Evolutionary conservation across 768 basidiomycete genomes (phyloP), one percentile per base, ranked within the genome.

Genomic region (Suillus cothurnatus): DNA sequence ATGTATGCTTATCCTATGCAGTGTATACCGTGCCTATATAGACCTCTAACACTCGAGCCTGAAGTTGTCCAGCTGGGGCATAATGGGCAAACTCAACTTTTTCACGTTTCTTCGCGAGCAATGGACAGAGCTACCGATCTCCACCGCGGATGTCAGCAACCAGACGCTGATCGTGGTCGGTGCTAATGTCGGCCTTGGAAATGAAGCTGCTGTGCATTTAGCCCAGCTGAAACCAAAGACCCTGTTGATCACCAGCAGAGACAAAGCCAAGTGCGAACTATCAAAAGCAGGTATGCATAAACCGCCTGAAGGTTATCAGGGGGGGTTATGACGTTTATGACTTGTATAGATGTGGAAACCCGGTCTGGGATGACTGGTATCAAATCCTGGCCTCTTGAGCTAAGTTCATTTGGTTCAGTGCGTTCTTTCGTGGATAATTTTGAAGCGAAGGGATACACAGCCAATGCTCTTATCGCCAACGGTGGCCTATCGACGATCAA

Each of bases 321-420:
- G 4, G 15, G 0, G 28, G 21, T 52, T 4, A 32, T n/a, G n/a
- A n/a, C n/a, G n/a, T n/a, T n/a, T n/a, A n/a, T 55, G 19, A 32
- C 31, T 52, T 36, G 19, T 19, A 12, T 52, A 74, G 74, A 69
- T 39, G 34, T 76, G 9, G 68, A 72, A 53, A 65, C 64, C 38
- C 70, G 34, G 15, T 66, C 56, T 57, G 50, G 19, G 34, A 31
- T 41, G 34, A 63, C 61, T 21, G 45, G 59, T 17, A 55, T 73
- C 21, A 72, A 76, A 32, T 70, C 72, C 19, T 80, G 79, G 79
- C 61, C 71, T 21, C 67, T 80, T 41, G 80, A 81, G 49, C 64
- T 81, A 53, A 49, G 64, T 7, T 72, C 70, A 21, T 79, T 80
- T 43, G 71, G 69, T 12, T 78, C 76, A 39, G 75, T 80, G 49